phyloP scores from a whole-genome alignment of 106 monocot species.

The Dendrobium chrysotoxum region DNA sequence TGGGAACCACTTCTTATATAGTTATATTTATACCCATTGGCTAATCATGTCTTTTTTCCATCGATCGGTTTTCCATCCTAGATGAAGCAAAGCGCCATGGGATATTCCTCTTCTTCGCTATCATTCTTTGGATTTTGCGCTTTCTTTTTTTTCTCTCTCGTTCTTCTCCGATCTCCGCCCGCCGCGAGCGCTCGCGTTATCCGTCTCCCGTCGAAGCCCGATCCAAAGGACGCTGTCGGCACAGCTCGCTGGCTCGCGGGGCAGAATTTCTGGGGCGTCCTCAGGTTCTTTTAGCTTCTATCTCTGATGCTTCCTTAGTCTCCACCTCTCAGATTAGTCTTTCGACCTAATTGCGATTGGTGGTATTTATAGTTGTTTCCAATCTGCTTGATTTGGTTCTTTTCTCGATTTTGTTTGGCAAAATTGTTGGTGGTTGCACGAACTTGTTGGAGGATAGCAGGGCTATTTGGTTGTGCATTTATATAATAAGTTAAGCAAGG shows the following conservation, averaged over 20 bases:
- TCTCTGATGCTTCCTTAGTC: background rate
- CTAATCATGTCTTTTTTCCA: background rate
- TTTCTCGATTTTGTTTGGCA: background rate
- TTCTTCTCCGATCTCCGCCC: constrained; percentile 7
- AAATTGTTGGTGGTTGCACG: background rate
- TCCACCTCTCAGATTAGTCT: background rate
- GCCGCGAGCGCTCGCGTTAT: constrained; percentile 4
- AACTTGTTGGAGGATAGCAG: no score
- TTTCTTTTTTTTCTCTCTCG: background rate
- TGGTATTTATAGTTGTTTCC: background rate
- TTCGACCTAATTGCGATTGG: background rate
- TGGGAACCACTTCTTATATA: background rate
- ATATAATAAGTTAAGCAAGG: no score
- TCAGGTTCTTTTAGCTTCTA: constrained; percentile 35
- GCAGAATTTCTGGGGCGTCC: constrained; percentile 80
- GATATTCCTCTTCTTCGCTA: constrained; percentile 1
- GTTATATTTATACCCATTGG: background rate
- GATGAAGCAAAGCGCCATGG: background rate
- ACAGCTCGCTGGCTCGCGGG: constrained; percentile 77
- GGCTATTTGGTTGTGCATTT: no score
- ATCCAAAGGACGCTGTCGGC: constrained; percentile 54
- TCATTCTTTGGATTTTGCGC: background rate
- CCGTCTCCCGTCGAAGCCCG: constrained; percentile 36
- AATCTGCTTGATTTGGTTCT: background rate
- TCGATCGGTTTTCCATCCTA: background rate